Percentiles rank a stretch among this genome's conserved stretches.
Conservation (phyloP, 495 filamentous ascomycete species). For the Melanomma pulvis-pyrius region DNA sequence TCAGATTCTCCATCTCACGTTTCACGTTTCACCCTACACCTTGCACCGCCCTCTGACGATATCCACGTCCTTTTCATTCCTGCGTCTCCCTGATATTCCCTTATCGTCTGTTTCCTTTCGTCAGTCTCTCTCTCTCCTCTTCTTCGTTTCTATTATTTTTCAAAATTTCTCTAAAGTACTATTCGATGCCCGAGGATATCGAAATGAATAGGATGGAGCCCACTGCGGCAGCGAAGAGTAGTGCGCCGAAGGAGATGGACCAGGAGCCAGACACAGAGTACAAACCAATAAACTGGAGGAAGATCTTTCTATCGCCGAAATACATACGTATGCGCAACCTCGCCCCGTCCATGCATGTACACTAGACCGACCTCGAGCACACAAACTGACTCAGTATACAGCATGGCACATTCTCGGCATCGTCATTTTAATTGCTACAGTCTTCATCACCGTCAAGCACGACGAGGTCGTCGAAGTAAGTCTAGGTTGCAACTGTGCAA, state of each 20-base stretch:
- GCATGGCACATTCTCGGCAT: constrained; percentile 31
- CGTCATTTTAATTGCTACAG: constrained; percentile 7
- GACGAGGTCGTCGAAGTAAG: constrained; percentile 23
- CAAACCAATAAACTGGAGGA: constrained; percentile 29
- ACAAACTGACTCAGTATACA: background rate
- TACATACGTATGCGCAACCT: constrained; percentile 22
- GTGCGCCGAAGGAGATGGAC: background rate
- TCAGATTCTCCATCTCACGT: background rate
- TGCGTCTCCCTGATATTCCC: background rate
- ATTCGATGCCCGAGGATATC: constrained; percentile 14
- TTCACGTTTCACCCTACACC: background rate
- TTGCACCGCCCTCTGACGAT: background rate
- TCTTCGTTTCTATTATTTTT: background rate
- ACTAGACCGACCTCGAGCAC: background rate
- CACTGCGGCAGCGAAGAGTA: background rate
- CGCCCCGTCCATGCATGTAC: background rate
- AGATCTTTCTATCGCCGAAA: constrained; percentile 24
- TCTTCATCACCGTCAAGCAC: constrained; percentile 15
- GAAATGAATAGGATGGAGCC: constrained; percentile 17
- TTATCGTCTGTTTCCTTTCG: background rate
- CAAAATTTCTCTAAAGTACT: background rate
- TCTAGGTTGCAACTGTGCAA: no score
- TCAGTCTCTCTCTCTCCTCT: background rate
- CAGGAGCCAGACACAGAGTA: constrained; percentile 29
- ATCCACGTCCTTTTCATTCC: background rate